A percentile compares a stretch with the other conserved stretches of the same genome.
phyloP scores from a whole-genome alignment of 2,329 filamentous ascomycete genomes.

The Magnaporthales sp. region DNA sequence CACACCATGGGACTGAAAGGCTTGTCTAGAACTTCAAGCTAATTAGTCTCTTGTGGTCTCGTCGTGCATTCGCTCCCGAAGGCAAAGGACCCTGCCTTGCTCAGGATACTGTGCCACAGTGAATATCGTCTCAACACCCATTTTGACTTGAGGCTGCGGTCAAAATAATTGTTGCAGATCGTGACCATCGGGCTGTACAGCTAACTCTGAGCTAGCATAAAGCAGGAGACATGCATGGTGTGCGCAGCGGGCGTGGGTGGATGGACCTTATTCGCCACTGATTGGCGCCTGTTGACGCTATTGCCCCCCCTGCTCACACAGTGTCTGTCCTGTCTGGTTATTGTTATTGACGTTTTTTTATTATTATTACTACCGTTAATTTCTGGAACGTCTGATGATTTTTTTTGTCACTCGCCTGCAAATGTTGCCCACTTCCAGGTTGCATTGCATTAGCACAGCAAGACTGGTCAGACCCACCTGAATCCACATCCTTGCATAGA shows the following conservation, averaged over 20 bases:
- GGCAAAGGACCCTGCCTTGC: background rate
- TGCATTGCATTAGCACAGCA: background rate
- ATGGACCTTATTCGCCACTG: background rate
- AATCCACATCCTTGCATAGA: background rate
- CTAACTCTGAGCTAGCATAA: background rate
- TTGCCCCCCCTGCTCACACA: background rate
- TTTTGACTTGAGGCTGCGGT: background rate
- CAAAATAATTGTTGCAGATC: background rate
- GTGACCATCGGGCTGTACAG: background rate
- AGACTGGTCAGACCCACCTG: background rate
- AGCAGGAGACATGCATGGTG: background rate
- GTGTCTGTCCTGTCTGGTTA: background rate
- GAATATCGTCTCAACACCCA: background rate
- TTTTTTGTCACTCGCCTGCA: background rate
- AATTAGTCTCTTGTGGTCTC: background rate
- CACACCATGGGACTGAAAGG: background rate
- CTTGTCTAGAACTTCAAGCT: background rate
- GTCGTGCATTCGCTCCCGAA: background rate
- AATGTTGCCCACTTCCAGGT: background rate
- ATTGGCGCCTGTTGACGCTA: background rate
- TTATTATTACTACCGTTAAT: background rate
- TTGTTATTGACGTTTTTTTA: background rate
- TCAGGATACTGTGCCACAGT: background rate
- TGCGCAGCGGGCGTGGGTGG: background rate
- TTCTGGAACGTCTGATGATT: background rate